Evolutionary conservation across 805 yeast genomes (phyloP).

Genomic region (Wickerhamomyces sydowiorum): DNA sequence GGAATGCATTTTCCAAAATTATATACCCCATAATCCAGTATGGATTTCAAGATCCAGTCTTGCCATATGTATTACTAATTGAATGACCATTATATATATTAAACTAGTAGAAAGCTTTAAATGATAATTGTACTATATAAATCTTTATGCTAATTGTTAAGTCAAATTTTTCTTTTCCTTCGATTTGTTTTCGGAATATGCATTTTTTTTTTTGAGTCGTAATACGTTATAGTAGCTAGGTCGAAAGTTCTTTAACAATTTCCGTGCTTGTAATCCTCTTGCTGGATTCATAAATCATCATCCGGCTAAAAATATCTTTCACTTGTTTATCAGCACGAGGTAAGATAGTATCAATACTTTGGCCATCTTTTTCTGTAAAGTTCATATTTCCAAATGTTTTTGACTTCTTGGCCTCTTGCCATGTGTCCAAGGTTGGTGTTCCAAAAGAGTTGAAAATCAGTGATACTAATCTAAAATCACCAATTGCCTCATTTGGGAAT

Average conservation of each 20-base stretch:
- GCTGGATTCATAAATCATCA: slow-evolving; percentile 38
- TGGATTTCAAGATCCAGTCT: no score
- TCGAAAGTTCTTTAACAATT: slow-evolving; percentile 4
- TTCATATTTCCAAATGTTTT: slow-evolving; percentile 28
- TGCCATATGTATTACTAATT: no score
- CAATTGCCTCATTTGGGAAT: slow-evolving; percentile 32
- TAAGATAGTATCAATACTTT: slow-evolving; percentile 22
- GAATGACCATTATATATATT: no score
- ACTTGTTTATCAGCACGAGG: slow-evolving; percentile 27
- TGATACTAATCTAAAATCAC: slow-evolving; percentile 56
- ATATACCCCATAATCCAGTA: no score
- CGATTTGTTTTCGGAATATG: no score
- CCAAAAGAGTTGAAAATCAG: slow-evolving; percentile 56
- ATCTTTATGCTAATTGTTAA: no score
- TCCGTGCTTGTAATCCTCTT: slow-evolving; percentile 26
- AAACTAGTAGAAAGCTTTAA: no score
- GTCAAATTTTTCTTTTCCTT: no score
- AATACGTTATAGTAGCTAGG: no score
- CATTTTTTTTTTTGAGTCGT: no score
- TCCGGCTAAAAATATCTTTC: slow-evolving; percentile 29
- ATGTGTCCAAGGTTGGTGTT: slow-evolving; percentile 42
- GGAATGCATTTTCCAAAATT: no score
- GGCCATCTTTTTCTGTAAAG: slow-evolving; percentile 19
- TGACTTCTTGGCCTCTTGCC: slow-evolving; percentile 39
- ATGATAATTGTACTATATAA: no score